Percentiles rank a stretch among this genome's conserved stretches.
Evolutionary conservation across 805 yeast species (phyloP).

Genomic region (Candida ulmi): DNA sequence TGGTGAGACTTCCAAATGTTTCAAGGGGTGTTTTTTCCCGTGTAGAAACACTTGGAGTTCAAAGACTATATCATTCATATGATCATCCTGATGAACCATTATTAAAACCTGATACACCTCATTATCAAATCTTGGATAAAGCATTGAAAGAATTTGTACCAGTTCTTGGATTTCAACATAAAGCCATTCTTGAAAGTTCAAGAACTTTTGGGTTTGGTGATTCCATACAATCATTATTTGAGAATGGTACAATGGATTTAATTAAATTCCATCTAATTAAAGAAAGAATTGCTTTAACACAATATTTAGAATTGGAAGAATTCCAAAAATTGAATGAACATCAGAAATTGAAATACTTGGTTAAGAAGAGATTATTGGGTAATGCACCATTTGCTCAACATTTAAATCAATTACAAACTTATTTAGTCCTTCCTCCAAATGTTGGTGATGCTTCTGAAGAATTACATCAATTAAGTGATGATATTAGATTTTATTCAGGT

Average conservation of each 20-base stretch:
- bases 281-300: conserved; percentile 39
- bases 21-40: neutral
- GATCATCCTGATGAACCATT: conserved; percentile 21
- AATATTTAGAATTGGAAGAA: conserved; percentile 25
- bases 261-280: conserved; percentile 50
- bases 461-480: conserved; percentile 74
- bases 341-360: conserved; percentile 38
- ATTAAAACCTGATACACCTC: conserved; percentile 26
- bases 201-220: conserved; percentile 47
- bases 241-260: conserved; percentile 43
- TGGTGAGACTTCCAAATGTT: neutral
- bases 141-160: conserved; percentile 40
- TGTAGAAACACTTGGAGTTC: neutral
- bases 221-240: conserved; percentile 37
- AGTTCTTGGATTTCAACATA: conserved; percentile 42
- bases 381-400: conserved; percentile 32
- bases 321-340: conserved; percentile 30
- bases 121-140: conserved; percentile 32
- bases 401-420: conserved; percentile 39
- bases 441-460: conserved; percentile 54
- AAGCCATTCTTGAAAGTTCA: conserved; percentile 44
- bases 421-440: conserved; percentile 62
- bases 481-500: conserved; percentile 72
- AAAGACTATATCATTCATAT: conserved; percentile 23
- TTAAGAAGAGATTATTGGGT: conserved; percentile 42